Conservation (phyloP, 2,329 filamentous ascomycete genomes). For the Aspergillus pseudoterreus region DNA sequence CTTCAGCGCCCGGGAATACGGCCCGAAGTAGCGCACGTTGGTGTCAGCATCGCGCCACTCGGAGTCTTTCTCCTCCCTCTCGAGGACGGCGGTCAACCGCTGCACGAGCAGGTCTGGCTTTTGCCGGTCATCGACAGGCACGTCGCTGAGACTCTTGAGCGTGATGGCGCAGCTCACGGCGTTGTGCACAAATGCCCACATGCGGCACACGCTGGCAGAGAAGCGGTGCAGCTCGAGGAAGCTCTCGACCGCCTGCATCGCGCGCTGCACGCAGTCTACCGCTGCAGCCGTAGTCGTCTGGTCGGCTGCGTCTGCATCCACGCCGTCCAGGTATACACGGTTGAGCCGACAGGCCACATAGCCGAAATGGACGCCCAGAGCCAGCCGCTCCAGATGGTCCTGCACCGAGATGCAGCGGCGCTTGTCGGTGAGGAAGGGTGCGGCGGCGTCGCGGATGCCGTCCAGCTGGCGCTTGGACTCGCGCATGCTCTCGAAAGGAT, state of each 20-base stretch:
- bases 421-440: conserved; percentile 11
- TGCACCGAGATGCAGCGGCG: conserved; percentile 13
- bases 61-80: conserved; percentile 15
- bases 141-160: conserved; percentile 3
- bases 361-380: conserved; percentile 14
- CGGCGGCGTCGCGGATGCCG: conserved; percentile 5
- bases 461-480: conserved; percentile 9
- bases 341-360: conserved; percentile 15
- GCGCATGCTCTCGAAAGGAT: background rate
- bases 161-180: conserved; percentile 19
- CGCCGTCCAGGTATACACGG: conserved; percentile 9
- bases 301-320: background rate
- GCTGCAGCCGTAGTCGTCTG: background rate
- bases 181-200: conserved; percentile 21
- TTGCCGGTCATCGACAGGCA: background rate
- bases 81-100: conserved; percentile 11
- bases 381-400: conserved; percentile 17
- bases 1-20: conserved; percentile 16
- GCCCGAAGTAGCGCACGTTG: conserved; percentile 18
- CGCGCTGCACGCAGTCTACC: background rate
- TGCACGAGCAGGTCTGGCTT: conserved; percentile 2
- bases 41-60: conserved; percentile 18
- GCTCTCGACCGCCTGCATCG: conserved; percentile 8
- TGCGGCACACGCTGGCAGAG: conserved; percentile 14
- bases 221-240: conserved; percentile 18